Conservation (phyloP, 164 flowering plant genomes). For the Dillenia suffruticosa region DNA sequence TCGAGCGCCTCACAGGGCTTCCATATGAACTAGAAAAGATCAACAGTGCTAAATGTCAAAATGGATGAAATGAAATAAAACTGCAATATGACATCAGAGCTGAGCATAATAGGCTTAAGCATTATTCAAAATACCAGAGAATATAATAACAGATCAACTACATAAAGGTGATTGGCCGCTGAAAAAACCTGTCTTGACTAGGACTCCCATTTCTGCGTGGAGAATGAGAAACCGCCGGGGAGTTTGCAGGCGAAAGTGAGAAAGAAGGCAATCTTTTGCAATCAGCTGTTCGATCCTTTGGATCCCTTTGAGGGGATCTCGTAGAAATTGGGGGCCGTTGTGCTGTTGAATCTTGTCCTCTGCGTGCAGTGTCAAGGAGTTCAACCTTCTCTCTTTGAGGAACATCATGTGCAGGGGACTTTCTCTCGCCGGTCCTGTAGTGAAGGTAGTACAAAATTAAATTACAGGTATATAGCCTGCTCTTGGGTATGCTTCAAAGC, state of each 20-base stretch:
- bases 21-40: conserved; percentile 23
- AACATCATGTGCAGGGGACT: conserved; percentile 32
- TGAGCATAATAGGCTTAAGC: no score
- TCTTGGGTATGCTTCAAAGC: no score
- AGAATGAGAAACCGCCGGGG: conserved; percentile 33
- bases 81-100: no score
- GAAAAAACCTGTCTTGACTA: conserved; percentile 25
- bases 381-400: conserved; percentile 22
- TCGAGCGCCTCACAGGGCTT: conserved; percentile 30
- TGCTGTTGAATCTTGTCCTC: conserved; percentile 16
- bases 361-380: conserved; percentile 15
- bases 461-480: no score
- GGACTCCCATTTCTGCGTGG: conserved; percentile 28
- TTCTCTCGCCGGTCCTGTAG: conserved; percentile 27
- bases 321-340: conserved; percentile 32
- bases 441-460: no score
- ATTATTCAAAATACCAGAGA: no score
- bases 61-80: no score
- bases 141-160: no score
- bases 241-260: conserved; percentile 31
- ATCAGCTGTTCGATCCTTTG: conserved; percentile 12
- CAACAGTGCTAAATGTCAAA: not conserved
- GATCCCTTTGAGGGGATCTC: conserved; percentile 57
- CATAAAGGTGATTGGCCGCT: no score
- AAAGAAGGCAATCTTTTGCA: conserved; percentile 15